These are phyloP conservation scores for Sistotremastrum suecicum DNA, from an alignment of 768 basidiomycete genomes.

Conservation along the genomic window DNA sequence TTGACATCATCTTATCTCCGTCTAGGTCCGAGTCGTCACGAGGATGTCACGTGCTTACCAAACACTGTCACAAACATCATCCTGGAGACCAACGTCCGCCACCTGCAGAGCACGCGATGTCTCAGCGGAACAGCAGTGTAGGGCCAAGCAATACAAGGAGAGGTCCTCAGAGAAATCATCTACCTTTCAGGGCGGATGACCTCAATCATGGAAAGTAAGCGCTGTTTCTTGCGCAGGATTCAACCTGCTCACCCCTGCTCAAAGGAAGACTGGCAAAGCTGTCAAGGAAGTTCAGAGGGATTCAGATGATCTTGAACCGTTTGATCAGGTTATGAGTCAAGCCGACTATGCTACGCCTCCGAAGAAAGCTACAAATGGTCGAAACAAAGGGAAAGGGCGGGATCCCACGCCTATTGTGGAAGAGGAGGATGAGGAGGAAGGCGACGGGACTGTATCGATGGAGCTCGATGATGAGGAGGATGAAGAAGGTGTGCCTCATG, in stretches of 20 bases:
- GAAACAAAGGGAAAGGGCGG: slow-evolving; percentile 32
- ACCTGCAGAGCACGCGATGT: slow-evolving; percentile 15
- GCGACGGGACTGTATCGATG: slow-evolving; percentile 67
- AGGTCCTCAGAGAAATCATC: slow-evolving; percentile 48
- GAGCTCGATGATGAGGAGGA: slow-evolving; percentile 55
- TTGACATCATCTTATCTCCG: no score
- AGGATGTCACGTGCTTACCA: not conserved
- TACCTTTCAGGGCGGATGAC: slow-evolving; percentile 69
- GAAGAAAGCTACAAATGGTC: slow-evolving; percentile 26
- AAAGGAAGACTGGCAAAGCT: slow-evolving; percentile 52
- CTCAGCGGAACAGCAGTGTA: slow-evolving; percentile 24
- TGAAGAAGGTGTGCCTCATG: no score
- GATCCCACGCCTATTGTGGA: slow-evolving; percentile 16
- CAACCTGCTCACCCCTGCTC: not conserved
- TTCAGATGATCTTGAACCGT: slow-evolving; percentile 74
- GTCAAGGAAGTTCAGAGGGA: slow-evolving; percentile 55
- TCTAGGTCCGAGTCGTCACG: no score
- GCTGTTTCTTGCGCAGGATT: not conserved
- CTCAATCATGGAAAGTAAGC: slow-evolving; percentile 48
- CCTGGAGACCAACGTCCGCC: slow-evolving; percentile 2
- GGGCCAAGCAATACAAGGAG: slow-evolving; percentile 27
- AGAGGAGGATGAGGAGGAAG: slow-evolving; percentile 29
- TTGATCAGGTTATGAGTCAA: slow-evolving; percentile 59
- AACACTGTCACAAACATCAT: slow-evolving; percentile 15
- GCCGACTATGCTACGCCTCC: slow-evolving; percentile 56